Conservation (phyloP, 2,329 filamentous ascomycete genomes). For the Aureobasidium sp. region DNA sequence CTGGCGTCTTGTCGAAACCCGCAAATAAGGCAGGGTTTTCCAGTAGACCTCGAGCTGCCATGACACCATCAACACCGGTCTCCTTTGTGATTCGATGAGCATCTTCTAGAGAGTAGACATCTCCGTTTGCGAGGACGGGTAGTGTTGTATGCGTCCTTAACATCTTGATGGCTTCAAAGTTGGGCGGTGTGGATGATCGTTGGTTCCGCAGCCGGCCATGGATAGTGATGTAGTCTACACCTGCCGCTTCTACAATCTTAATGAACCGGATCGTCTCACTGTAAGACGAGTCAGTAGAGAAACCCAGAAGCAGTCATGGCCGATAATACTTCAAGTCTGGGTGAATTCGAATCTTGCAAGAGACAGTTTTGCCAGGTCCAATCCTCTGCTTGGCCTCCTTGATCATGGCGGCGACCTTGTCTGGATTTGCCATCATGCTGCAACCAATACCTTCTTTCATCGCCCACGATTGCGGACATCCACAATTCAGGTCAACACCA, state of each 20-base stretch:
- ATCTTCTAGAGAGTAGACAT: slow-evolving; percentile 50
- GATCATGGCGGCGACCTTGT: slow-evolving; percentile 58
- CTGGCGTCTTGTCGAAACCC: slow-evolving; percentile 48
- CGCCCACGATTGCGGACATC: slow-evolving; percentile 65
- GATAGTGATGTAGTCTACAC: slow-evolving; percentile 61
- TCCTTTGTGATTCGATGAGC: slow-evolving; percentile 23
- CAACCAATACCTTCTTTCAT: slow-evolving; percentile 60
- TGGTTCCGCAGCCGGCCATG: slow-evolving; percentile 56
- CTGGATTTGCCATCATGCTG: slow-evolving; percentile 57
- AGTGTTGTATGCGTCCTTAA: slow-evolving; percentile 46
- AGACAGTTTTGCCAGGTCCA: slow-evolving; percentile 47
- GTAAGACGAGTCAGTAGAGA: not conserved
- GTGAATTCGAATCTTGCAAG: slow-evolving; percentile 63
- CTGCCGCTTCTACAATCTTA: slow-evolving; percentile 50
- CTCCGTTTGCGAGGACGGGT: slow-evolving; percentile 60
- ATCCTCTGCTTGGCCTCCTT: slow-evolving; percentile 47
- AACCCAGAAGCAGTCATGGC: not conserved
- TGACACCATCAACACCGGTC: slow-evolving; percentile 44
- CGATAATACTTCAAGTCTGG: slow-evolving; percentile 48
- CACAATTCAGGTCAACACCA: slow-evolving; percentile 64
- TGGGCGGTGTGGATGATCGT: slow-evolving; percentile 53
- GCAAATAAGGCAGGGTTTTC: slow-evolving; percentile 60
- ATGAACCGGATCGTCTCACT: slow-evolving; percentile 50
- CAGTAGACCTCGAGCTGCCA: slow-evolving; percentile 61
- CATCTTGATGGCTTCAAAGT: slow-evolving; percentile 51